Percentiles rank a stretch among this genome's conserved stretches.
Evolutionary conservation across 2,329 filamentous ascomycete genomes (phyloP).

Genomic region (Ascochyta koolunga): DNA sequence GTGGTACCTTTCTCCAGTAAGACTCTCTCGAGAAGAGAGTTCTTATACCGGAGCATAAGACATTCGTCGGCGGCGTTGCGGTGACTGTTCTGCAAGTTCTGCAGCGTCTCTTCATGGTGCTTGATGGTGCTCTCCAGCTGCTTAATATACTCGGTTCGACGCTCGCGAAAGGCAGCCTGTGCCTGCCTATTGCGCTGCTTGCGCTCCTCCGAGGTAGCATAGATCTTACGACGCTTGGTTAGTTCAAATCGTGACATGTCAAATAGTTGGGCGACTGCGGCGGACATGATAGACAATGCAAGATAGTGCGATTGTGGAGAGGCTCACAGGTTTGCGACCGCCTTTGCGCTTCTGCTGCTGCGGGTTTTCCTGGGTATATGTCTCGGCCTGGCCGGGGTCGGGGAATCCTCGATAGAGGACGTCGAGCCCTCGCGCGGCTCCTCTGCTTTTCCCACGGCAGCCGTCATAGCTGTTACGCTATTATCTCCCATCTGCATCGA

Average conservation of each 20-base stretch:
- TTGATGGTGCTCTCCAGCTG: slow-evolving; percentile 97
- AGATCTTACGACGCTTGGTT: slow-evolving; percentile 71
- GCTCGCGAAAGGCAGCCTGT: slow-evolving; percentile 95
- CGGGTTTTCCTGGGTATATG: slow-evolving; percentile 53
- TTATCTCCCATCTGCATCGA: slow-evolving; percentile 59
- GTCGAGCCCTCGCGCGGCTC: slow-evolving; percentile 53
- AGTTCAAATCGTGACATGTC: slow-evolving; percentile 46
- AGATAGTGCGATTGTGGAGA: slow-evolving; percentile 22
- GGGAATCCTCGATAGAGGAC: slow-evolving; percentile 57
- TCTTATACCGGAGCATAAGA: slow-evolving; percentile 97
- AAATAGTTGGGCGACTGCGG: slow-evolving; percentile 28
- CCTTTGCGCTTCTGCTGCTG: slow-evolving; percentile 88
- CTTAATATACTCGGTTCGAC: slow-evolving; percentile 98
- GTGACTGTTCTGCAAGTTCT: slow-evolving; percentile 91
- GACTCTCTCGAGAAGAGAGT: slow-evolving; percentile 92
- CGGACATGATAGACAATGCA: slow-evolving; percentile 32
- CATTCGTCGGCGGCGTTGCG: slow-evolving; percentile 95
- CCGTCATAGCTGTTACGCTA: slow-evolving; percentile 52
- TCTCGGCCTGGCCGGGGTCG: slow-evolving; percentile 51
- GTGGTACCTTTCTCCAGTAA: slow-evolving; percentile 87
- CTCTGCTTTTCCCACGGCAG: slow-evolving; percentile 54
- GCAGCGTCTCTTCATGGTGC: slow-evolving; percentile 91
- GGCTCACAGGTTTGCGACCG: slow-evolving; percentile 90
- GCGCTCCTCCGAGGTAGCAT: slow-evolving; percentile 96
- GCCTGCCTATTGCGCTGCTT: slow-evolving; percentile 98